phyloP scores from a whole-genome alignment of 2,329 filamentous ascomycete genomes.

The Ophiostoma fasciatum region DNA sequence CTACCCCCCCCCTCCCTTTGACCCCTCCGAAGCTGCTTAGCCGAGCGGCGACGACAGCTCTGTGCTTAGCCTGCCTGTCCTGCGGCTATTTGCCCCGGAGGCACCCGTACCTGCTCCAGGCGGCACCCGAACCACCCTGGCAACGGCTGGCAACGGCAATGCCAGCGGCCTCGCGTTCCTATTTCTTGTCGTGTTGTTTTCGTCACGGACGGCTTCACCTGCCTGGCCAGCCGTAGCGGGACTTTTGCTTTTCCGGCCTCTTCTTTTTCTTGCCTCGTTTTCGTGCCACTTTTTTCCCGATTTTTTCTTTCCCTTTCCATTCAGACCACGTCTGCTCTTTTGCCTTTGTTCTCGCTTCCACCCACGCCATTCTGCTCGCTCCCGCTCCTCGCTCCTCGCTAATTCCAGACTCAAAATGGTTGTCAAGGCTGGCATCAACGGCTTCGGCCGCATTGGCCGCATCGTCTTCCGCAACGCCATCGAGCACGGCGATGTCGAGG shows the following conservation, averaged over 20 bases:
- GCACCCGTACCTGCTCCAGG: conserved; percentile 5
- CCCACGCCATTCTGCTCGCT: neutral
- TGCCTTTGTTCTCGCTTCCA: neutral
- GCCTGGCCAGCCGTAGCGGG: too few relatives aligned
- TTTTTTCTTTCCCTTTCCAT: neutral
- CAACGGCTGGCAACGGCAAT: conserved; percentile 1
- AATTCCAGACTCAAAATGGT: conserved; percentile 27
- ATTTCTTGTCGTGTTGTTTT: conserved; percentile 7
- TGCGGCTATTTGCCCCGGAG: conserved; percentile 9
- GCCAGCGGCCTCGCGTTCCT: conserved; percentile 1
- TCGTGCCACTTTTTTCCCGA: neutral
- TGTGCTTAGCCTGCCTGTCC: conserved; percentile 4
- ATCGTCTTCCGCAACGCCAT: conserved; percentile 98
- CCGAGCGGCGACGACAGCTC: too few relatives aligned
- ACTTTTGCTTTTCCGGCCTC: neutral
- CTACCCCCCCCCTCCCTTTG: too few relatives aligned
- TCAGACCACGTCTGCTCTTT: neutral
- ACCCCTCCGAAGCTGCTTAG: too few relatives aligned
- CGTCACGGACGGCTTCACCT: too few relatives aligned
- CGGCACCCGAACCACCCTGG: conserved; percentile 7
- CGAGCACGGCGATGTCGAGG: conserved; percentile 75
- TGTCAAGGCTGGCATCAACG: conserved; percentile 92
- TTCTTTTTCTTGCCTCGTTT: neutral
- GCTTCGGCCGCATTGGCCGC: conserved; percentile 98
- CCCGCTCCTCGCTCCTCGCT: neutral